phyloP scores from a whole-genome alignment of 2,329 filamentous ascomycete genomes.

The Epicoccum sorghinum region DNA sequence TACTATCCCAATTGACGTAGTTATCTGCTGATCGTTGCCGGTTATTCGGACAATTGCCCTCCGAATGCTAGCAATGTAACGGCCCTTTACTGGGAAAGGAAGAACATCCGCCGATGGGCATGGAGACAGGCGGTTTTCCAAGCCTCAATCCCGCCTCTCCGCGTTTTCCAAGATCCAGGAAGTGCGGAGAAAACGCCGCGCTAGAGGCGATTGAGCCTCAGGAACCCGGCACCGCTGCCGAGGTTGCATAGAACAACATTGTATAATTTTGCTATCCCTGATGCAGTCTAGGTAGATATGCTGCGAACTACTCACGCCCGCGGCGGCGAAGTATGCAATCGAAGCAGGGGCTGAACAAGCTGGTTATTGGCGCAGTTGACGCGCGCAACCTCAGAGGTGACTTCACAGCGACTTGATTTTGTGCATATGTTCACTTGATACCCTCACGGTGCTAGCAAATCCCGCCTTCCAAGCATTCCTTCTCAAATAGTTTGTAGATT shows the following conservation, averaged over 20 bases:
- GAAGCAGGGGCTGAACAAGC: too few species aligned
- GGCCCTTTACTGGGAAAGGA: constrained; percentile 8
- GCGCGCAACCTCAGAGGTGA: too few species aligned
- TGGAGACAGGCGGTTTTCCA: constrained; percentile 6
- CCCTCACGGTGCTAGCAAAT: too few species aligned
- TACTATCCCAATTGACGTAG: constrained; percentile 24
- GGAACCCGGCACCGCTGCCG: constrained; percentile 13
- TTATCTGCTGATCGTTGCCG: constrained; percentile 25
- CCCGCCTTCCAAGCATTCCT: too few species aligned
- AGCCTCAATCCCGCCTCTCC: neutral
- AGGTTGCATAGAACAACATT: neutral
- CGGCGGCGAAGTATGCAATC: too few species aligned
- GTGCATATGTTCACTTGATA: too few species aligned
- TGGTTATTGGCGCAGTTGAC: too few species aligned
- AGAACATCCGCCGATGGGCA: constrained; percentile 6
- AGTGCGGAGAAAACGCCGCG: constrained; percentile 15
- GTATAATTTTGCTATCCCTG: too few species aligned
- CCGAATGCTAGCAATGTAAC: constrained; percentile 15
- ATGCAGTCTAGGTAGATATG: too few species aligned
- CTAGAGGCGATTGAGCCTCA: constrained; percentile 15
- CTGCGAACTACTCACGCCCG: too few species aligned
- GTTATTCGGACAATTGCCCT: constrained; percentile 29
- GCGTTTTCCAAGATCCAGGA: neutral
- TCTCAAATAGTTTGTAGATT: too few species aligned
- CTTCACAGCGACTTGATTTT: too few species aligned